Percentiles rank a stretch among this genome's conserved stretches.
These are phyloP conservation scores for Coemansia sp. DNA, from an alignment of 192 early-diverging fungal species.

Conservation along the genomic window DNA sequence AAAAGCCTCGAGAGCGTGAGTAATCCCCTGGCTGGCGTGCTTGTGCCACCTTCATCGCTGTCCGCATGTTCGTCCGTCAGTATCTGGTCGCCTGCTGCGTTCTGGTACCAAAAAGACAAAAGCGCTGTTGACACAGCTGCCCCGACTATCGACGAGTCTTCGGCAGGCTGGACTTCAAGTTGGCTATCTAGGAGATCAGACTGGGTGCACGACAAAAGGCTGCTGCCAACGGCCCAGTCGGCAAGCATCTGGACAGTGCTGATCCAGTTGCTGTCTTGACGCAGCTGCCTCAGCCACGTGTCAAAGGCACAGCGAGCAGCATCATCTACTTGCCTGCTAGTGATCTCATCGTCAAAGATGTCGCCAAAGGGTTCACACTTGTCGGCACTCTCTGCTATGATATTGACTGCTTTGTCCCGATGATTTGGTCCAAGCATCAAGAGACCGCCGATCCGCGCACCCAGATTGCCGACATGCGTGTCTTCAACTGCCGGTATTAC, in stretches of 20 bases:
- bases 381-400: neutral
- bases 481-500: neutral
- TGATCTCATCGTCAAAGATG: neutral
- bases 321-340: neutral
- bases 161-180: neutral
- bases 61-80: neutral
- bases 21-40: neutral
- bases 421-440: conserved; percentile 16
- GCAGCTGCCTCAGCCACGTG: conserved; percentile 6
- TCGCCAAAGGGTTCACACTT: neutral
- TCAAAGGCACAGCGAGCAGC: neutral
- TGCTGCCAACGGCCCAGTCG: conserved; percentile 37
- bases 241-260: conserved; percentile 28
- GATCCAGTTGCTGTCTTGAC: conserved; percentile 21
- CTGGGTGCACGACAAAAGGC: conserved; percentile 15
- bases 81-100: neutral
- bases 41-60: neutral
- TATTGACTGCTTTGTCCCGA: neutral
- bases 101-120: neutral
- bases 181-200: neutral
- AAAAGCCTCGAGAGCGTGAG: conserved; percentile 26
- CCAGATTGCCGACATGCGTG: conserved; percentile 17
- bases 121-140: neutral
- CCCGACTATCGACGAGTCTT: neutral
- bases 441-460: conserved; percentile 45